Evolutionary conservation across 805 yeast genomes (phyloP).

Genomic region (Millerago galiae): DNA sequence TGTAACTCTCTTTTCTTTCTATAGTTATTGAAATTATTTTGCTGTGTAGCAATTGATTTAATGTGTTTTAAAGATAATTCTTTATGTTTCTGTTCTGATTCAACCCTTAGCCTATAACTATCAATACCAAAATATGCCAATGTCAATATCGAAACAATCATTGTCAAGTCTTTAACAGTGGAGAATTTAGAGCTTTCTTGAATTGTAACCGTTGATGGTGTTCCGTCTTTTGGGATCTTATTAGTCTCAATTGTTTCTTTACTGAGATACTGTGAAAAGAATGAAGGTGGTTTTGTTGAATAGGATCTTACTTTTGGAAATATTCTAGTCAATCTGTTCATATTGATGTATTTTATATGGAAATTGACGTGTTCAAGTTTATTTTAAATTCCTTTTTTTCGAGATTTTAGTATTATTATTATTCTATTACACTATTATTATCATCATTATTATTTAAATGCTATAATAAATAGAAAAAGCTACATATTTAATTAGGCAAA

Average conservation of each 20-base stretch:
- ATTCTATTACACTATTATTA: too few species aligned
- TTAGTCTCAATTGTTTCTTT: neutral
- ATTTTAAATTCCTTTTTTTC: too few species aligned
- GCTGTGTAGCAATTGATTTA: slow-evolving; percentile 30
- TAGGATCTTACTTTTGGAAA: neutral
- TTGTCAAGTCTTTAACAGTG: slow-evolving; percentile 32
- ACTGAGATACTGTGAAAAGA: slow-evolving; percentile 3
- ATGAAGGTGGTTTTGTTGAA: slow-evolving; percentile 4
- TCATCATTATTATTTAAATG: too few species aligned
- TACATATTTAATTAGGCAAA: neutral
- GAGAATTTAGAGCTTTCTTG: slow-evolving; percentile 6
- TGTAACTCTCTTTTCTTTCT: slow-evolving; percentile 47
- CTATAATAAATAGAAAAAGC: too few species aligned
- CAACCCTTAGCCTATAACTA: slow-evolving; percentile 37
- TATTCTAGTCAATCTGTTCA: too few species aligned
- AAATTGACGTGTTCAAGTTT: too few species aligned
- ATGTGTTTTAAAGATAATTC: slow-evolving; percentile 28
- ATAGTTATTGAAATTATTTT: slow-evolving; percentile 43
- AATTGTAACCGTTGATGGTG: neutral
- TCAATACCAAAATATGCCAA: slow-evolving; percentile 46
- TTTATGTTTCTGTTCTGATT: slow-evolving; percentile 26
- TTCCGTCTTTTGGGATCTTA: neutral
- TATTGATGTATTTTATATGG: neutral
- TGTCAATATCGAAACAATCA: slow-evolving; percentile 36
- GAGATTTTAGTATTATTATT: too few species aligned